phyloP scores from a whole-genome alignment of 805 yeast species.

The Candida koratica region DNA sequence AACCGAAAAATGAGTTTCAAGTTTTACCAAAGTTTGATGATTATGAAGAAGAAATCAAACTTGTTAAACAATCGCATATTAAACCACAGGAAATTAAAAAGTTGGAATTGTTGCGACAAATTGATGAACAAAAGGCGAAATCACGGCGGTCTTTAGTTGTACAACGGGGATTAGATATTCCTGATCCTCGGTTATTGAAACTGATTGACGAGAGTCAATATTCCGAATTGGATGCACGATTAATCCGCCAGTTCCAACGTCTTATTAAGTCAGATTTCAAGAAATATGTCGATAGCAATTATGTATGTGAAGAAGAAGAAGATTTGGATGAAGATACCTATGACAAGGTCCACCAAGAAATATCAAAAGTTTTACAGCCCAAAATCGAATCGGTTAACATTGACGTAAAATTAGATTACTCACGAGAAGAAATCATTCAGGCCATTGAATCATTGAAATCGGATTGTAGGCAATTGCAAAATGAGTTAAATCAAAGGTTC shows the following conservation, averaged over 20 bases:
- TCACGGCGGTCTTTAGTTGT: conserved; percentile 45
- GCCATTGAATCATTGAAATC: neutral
- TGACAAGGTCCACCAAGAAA: conserved; percentile 7
- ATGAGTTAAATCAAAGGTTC: conserved; percentile 2
- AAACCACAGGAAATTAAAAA: conserved; percentile 19
- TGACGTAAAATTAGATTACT: conserved; percentile 3
- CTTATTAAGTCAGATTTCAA: conserved; percentile 43
- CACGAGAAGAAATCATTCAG: conserved; percentile 1
- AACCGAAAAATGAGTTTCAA: conserved; percentile 36
- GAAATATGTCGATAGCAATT: conserved; percentile 23
- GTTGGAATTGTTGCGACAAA: conserved; percentile 21
- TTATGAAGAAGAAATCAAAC: conserved; percentile 21
- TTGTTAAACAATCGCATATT: conserved; percentile 6
- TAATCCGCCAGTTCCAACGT: conserved; percentile 29
- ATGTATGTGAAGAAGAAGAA: conserved; percentile 18
- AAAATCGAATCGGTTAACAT: neutral
- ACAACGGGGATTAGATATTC: conserved; percentile 43
- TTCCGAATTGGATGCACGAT: conserved; percentile 15
- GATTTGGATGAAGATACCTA: conserved; percentile 29
- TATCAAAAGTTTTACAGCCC: neutral
- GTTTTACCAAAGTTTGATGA: conserved; percentile 30
- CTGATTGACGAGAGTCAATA: neutral
- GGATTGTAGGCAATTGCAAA: conserved; percentile 1
- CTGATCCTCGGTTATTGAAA: conserved; percentile 22
- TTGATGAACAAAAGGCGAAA: conserved; percentile 26